Conservation (phyloP, 768 basidiomycete species). For the Naganishia onofrii region DNA sequence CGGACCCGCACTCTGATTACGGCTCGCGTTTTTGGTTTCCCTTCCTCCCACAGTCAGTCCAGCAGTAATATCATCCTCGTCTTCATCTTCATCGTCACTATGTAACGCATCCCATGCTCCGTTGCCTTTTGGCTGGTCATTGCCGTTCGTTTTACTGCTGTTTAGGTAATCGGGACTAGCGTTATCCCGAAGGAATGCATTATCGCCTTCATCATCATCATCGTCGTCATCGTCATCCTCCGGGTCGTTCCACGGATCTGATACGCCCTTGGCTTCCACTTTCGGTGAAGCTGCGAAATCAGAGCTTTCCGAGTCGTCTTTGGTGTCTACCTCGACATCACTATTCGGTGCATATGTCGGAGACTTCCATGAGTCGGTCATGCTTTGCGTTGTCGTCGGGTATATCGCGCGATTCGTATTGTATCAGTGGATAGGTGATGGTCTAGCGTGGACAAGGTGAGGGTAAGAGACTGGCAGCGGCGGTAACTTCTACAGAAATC, state of each 20-base stretch:
- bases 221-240: conserved; percentile 20
- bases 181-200: neutral
- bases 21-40: conserved; percentile 13
- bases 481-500: no score
- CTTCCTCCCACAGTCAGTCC: conserved; percentile 6
- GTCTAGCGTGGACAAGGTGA: no score
- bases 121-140: neutral
- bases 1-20: neutral
- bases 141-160: neutral
- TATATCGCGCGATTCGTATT: neutral
- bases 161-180: conserved; percentile 6
- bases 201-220: conserved; percentile 2
- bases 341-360: conserved; percentile 17
- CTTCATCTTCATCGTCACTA: neutral
- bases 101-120: conserved; percentile 18
- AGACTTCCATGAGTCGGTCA: conserved; percentile 8
- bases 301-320: neutral
- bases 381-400: neutral
- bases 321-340: neutral
- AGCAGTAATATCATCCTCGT: conserved; percentile 14
- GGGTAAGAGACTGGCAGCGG: no score
- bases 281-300: neutral
- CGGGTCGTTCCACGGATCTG: conserved; percentile 14
- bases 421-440: no score
- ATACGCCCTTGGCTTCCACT: neutral